A percentile compares a stretch with the other conserved stretches of the same genome.
Evolutionary conservation across 495 filamentous ascomycete genomes (phyloP).

Genomic region (Tuber umbilicatum): DNA sequence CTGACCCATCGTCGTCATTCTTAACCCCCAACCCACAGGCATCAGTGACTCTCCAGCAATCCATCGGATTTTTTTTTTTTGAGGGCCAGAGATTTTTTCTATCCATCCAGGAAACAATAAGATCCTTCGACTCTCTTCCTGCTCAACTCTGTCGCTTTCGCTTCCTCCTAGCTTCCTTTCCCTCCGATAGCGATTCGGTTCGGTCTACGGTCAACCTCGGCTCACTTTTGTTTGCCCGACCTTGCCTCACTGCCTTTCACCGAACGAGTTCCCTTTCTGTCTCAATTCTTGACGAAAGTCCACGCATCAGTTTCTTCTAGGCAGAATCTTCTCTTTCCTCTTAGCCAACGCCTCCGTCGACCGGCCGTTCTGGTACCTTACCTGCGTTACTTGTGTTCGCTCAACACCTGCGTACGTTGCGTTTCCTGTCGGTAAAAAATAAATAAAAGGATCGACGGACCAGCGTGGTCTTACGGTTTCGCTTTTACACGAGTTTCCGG

Average conservation of each 20-base stretch:
- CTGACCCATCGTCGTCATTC: conserved; percentile 38
- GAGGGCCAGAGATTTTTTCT: conserved; percentile 9
- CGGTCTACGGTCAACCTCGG: conserved; percentile 24
- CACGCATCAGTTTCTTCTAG: conserved; percentile 29
- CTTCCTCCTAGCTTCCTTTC: neutral
- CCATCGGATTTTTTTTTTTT: conserved; percentile 10
- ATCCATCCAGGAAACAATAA: conserved; percentile 24
- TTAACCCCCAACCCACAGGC: conserved; percentile 27
- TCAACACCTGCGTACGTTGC: neutral
- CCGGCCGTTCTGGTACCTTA: neutral
- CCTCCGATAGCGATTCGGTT: conserved; percentile 19
- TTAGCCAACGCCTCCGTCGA: neutral
- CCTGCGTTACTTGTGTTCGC: neutral
- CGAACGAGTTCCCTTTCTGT: conserved; percentile 27
- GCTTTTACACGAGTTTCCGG: conserved; percentile 22
- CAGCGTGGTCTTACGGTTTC: conserved; percentile 12
- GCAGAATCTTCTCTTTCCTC: conserved; percentile 19
- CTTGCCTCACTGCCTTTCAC: conserved; percentile 27
- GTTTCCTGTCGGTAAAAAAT: neutral
- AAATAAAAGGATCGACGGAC: conserved; percentile 15
- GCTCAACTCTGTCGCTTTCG: neutral
- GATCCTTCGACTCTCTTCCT: neutral
- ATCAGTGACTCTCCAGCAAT: conserved; percentile 21
- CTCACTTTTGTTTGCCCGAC: conserved; percentile 34
- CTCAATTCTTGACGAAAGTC: conserved; percentile 27